These are phyloP conservation scores for Trypanosoma lewisi DNA, from an alignment of 208 protist genomes.

Conservation along the genomic window DNA sequence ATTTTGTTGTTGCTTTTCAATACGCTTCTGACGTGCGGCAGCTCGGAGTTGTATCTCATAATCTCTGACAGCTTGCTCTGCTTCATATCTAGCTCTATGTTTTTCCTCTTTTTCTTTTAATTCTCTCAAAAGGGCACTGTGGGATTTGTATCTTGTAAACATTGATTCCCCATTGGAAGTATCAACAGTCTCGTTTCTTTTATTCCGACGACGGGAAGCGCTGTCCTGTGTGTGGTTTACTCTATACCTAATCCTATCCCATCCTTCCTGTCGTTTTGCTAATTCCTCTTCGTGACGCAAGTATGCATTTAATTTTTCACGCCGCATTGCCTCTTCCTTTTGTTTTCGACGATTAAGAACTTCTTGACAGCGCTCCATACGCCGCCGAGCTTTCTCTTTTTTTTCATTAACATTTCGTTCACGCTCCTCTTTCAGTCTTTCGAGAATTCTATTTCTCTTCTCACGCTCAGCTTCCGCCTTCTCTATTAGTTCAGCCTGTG, in stretches of 20 bases:
- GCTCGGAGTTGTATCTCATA: constrained; percentile 48
- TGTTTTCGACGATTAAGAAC: constrained; percentile 19
- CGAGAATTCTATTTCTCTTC: constrained; percentile 39
- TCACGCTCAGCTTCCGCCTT: constrained; percentile 41
- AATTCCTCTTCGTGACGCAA: constrained; percentile 3
- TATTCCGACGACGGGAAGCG: not conserved
- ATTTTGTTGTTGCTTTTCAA: constrained; percentile 51
- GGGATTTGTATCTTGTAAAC: constrained; percentile 20
- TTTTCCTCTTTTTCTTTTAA: constrained; percentile 45
- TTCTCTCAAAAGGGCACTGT: constrained; percentile 47
- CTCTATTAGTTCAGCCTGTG: constrained; percentile 40
- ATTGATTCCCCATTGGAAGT: constrained; percentile 24
- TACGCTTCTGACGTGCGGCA: constrained; percentile 23
- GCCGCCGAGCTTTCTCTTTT: constrained; percentile 21
- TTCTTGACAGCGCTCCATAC: constrained; percentile 11
- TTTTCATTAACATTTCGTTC: constrained; percentile 34
- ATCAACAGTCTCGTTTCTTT: constrained; percentile 43
- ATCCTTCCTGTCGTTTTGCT: constrained; percentile 1
- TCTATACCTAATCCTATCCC: not conserved
- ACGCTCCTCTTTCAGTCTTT: constrained; percentile 43
- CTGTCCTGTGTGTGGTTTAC: not conserved
- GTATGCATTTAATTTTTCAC: constrained; percentile 11
- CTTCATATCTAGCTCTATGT: constrained; percentile 59
- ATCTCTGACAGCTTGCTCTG: constrained; percentile 42
- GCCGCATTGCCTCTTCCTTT: constrained; percentile 27